These are phyloP conservation scores for Phytophthora sp. DNA, from an alignment of 352 stramenopile species.

Conservation along the genomic window DNA sequence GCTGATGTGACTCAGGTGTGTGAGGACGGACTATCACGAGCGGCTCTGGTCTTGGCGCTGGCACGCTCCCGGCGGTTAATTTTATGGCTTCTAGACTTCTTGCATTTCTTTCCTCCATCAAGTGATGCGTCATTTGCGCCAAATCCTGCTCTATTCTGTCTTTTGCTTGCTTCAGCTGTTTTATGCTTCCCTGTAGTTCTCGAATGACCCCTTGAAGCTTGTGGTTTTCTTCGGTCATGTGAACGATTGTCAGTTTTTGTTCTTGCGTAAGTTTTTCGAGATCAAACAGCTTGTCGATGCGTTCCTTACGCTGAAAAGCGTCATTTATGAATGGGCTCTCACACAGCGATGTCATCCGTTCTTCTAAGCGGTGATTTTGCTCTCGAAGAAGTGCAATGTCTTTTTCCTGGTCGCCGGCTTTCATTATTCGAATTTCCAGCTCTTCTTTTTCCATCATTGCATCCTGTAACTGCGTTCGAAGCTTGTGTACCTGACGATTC, in stretches of 20 bases:
- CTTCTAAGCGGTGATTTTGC: slow-evolving; percentile 89
- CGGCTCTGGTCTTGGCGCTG: slow-evolving; percentile 14
- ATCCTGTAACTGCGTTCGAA: slow-evolving; percentile 85
- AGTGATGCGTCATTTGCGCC: slow-evolving; percentile 57
- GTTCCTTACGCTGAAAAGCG: slow-evolving; percentile 87
- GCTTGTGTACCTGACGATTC: slow-evolving; percentile 91
- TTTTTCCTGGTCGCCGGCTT: slow-evolving; percentile 80
- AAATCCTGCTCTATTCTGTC: slow-evolving; percentile 72
- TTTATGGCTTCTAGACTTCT: slow-evolving; percentile 39
- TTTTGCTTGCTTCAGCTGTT: slow-evolving; percentile 81
- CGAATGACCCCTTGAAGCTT: slow-evolving; percentile 83
- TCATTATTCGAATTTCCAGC: slow-evolving; percentile 61
- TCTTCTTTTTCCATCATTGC: slow-evolving; percentile 81
- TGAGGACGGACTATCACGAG: slow-evolving; percentile 13
- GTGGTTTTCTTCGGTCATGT: slow-evolving; percentile 79
- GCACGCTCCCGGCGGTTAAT: slow-evolving; percentile 12
- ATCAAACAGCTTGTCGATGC: slow-evolving; percentile 85
- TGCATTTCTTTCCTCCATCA: slow-evolving; percentile 73
- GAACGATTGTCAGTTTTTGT: slow-evolving; percentile 73
- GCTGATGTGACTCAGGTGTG: slow-evolving; percentile 9
- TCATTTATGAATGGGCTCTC: slow-evolving; percentile 95
- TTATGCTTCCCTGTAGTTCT: slow-evolving; percentile 85
- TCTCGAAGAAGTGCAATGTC: slow-evolving; percentile 76
- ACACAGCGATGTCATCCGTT: slow-evolving; percentile 90
- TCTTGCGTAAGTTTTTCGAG: slow-evolving; percentile 85